Conservation (phyloP, 345 rosid genomes). For the Physaria fendleri region DNA sequence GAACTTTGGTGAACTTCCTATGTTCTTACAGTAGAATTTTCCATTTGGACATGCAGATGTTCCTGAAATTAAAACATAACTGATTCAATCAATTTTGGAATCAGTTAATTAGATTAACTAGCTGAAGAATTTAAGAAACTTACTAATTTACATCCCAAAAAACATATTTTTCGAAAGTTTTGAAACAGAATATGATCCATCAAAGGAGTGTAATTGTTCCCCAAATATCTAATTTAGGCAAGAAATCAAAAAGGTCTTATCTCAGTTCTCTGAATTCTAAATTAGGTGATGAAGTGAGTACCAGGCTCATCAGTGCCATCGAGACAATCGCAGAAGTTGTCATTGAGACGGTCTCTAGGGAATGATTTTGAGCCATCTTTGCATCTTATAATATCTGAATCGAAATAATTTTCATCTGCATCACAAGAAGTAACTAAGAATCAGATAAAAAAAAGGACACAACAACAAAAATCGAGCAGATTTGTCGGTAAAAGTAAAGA, state of each 20-base stretch:
- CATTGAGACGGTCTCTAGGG: constrained; percentile 73
- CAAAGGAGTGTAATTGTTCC: not conserved
- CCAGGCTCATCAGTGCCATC: constrained; percentile 99
- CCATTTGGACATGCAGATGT: constrained; percentile 37
- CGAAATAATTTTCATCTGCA: constrained; percentile 68
- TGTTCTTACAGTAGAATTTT: constrained; percentile 31
- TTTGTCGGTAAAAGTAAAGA: not conserved
- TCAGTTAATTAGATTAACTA: not conserved
- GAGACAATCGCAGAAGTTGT: constrained; percentile 84
- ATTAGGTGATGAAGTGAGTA: constrained; percentile 13
- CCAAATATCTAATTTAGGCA: not conserved
- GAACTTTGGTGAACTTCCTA: constrained; percentile 30
- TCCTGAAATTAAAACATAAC: constrained; percentile 45
- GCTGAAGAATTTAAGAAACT: not conserved
- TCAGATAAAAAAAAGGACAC: not conserved
- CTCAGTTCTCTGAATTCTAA: not conserved
- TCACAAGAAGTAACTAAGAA: not conserved
- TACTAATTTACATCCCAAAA: not conserved
- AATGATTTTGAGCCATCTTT: constrained; percentile 79
- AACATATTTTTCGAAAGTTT: not conserved
- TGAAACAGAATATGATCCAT: not conserved
- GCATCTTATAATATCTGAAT: constrained; percentile 61
- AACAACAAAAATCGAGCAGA: not conserved
- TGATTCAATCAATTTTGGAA: not conserved
- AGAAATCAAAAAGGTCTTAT: not conserved